Conservation (phyloP, 1,284 basidiomycete species). For the Leccinum angustisporum region DNA sequence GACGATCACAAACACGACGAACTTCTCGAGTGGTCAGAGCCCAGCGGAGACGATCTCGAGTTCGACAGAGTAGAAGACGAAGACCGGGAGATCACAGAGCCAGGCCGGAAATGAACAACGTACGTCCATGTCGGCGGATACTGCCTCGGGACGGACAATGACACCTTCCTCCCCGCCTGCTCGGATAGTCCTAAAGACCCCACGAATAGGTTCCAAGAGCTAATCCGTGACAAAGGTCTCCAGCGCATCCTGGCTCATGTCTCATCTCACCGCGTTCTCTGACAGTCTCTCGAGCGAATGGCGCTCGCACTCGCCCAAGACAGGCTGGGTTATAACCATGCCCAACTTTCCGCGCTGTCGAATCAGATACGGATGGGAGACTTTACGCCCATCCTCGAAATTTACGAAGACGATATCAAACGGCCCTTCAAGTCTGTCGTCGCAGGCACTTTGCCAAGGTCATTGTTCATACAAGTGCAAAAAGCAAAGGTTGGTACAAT, state of each 20-base stretch:
- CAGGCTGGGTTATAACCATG: slow-evolving; percentile 61
- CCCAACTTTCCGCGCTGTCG: slow-evolving; percentile 66
- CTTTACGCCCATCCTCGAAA: slow-evolving; percentile 82
- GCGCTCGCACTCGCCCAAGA: slow-evolving; percentile 83
- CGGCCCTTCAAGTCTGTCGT: slow-evolving; percentile 81
- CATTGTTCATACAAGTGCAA: slow-evolving; percentile 91
- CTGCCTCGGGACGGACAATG: slow-evolving; percentile 75
- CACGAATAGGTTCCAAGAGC: slow-evolving; percentile 85
- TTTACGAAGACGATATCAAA: slow-evolving; percentile 93
- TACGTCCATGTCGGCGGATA: slow-evolving; percentile 78
- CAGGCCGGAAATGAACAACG: slow-evolving; percentile 21
- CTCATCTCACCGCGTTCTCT: slow-evolving; percentile 9
- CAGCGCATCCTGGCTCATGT: slow-evolving; percentile 41
- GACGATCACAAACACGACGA: slow-evolving; percentile 39
- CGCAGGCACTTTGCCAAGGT: slow-evolving; percentile 80
- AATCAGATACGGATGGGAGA: slow-evolving; percentile 77
- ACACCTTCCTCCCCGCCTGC: slow-evolving; percentile 72
- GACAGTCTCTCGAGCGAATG: slow-evolving; percentile 91
- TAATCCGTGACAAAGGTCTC: slow-evolving; percentile 88
- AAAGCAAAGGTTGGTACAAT: slow-evolving; percentile 82
- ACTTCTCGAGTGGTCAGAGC: slow-evolving; percentile 39
- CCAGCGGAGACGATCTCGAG: slow-evolving; percentile 49
- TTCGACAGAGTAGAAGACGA: slow-evolving; percentile 77
- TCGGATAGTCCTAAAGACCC: slow-evolving; percentile 81
- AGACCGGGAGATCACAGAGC: slow-evolving; percentile 86